phyloP scores from a whole-genome alignment of 2,329 filamentous ascomycete genomes.

The Cylindrodendrum hubeiense region DNA sequence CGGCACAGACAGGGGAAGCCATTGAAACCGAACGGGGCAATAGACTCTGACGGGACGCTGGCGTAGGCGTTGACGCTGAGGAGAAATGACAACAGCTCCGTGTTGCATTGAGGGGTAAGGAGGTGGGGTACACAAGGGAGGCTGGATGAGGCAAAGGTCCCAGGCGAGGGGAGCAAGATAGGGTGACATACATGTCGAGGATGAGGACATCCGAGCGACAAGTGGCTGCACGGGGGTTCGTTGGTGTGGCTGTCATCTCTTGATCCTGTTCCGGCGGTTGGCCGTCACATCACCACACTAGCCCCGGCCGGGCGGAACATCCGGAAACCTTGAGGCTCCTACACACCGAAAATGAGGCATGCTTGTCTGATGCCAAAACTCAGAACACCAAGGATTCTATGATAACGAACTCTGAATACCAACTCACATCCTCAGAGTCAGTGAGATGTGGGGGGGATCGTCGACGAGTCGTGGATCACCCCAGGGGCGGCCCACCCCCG shows the following conservation, averaged over 20 bases:
- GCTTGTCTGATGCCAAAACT: conserved; percentile 10
- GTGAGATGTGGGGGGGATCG: neutral
- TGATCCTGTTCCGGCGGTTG: conserved; percentile 24
- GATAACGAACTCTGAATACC: conserved; percentile 5
- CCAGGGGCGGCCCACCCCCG: conserved; percentile 8
- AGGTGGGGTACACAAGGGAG: conserved; percentile 18
- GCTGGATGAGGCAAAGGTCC: conserved; percentile 9
- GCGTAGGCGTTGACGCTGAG: neutral
- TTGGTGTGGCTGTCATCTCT: conserved; percentile 10
- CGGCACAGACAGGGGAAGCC: neutral
- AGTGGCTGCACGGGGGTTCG: neutral
- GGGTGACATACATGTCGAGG: conserved; percentile 33
- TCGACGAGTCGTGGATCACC: neutral
- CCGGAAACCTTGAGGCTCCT: conserved; percentile 38
- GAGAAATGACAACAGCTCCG: conserved; percentile 3
- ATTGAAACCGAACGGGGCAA: neutral
- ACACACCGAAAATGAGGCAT: conserved; percentile 19
- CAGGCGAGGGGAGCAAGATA: conserved; percentile 16
- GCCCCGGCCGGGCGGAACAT: conserved; percentile 39
- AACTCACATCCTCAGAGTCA: neutral
- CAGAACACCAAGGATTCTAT: neutral
- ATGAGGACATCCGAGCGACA: conserved; percentile 28
- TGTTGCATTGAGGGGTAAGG: conserved; percentile 15
- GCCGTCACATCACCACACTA: conserved; percentile 33
- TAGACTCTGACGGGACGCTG: conserved; percentile 6